phyloP scores from a whole-genome alignment of 805 yeast genomes.

The Phaffomyces thermotolerans region DNA sequence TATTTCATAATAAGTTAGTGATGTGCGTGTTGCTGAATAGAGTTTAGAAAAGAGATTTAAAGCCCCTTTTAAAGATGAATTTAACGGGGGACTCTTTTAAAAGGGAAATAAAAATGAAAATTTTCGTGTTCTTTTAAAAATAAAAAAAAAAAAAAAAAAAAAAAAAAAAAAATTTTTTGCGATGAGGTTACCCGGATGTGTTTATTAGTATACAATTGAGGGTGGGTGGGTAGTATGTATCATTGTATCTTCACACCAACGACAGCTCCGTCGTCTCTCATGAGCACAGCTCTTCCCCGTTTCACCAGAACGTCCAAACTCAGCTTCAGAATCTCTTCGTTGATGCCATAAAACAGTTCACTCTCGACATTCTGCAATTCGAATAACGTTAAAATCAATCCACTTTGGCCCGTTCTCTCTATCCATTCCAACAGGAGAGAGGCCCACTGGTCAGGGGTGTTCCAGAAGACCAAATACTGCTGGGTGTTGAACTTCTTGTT shows the following conservation, averaged over 20 bases:
- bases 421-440: slow-evolving; percentile 56
- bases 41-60: no score
- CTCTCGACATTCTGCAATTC: slow-evolving; percentile 67
- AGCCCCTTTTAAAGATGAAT: neutral
- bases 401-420: slow-evolving; percentile 72
- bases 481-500: slow-evolving; percentile 33
- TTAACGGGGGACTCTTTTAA: slow-evolving; percentile 1
- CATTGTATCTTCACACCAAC: slow-evolving; percentile 73
- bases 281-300: slow-evolving; percentile 64
- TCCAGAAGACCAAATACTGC: slow-evolving; percentile 48
- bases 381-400: slow-evolving; percentile 71
- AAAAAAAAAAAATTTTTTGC: neutral
- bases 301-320: slow-evolving; percentile 54
- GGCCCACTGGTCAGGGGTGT: slow-evolving; percentile 63
- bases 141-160: no score
- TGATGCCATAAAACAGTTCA: slow-evolving; percentile 59
- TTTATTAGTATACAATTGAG: no score
- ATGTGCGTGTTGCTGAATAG: no score
- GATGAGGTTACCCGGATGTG: slow-evolving; percentile 1
- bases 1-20: slow-evolving; percentile 65
- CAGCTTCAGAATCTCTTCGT: slow-evolving; percentile 43
- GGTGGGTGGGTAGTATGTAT: neutral
- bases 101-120: neutral
- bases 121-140: neutral
- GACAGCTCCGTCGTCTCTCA: slow-evolving; percentile 55